Percentiles rank a stretch among this genome's conserved stretches.
phyloP scores from a whole-genome alignment of 2,329 filamentous ascomycete genomes.

The Alternaria sp. region DNA sequence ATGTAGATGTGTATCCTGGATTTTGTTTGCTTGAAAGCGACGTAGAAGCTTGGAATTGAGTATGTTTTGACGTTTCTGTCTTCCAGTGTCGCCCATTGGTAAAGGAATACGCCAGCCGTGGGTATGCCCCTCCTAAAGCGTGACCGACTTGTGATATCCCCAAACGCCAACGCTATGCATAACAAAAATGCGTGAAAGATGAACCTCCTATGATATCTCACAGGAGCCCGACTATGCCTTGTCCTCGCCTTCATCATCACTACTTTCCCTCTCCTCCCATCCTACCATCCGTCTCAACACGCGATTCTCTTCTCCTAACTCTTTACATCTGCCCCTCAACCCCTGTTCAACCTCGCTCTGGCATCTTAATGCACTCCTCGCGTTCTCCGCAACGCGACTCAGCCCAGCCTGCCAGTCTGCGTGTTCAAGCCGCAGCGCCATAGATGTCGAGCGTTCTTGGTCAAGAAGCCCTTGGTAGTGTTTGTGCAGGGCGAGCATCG shows the following conservation, averaged over 20 bases:
- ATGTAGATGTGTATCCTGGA: neutral
- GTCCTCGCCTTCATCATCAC: conserved; percentile 49
- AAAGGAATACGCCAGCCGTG: neutral
- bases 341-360: conserved; percentile 48
- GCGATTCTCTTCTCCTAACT: conserved; percentile 56
- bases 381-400: conserved; percentile 51
- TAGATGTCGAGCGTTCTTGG: conserved; percentile 51
- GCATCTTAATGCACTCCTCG: conserved; percentile 48
- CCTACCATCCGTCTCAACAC: conserved; percentile 53
- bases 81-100: neutral
- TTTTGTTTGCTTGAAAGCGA: neutral
- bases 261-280: conserved; percentile 52
- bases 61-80: neutral
- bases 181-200: neutral
- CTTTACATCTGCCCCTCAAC: conserved; percentile 48
- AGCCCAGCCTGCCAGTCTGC: conserved; percentile 58
- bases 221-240: neutral
- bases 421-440: conserved; percentile 56
- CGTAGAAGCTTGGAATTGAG: neutral
- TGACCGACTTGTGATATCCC: neutral
- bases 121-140: neutral
- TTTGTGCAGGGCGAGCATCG: conserved; percentile 54
- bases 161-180: conserved; percentile 1
- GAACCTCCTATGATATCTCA: neutral
- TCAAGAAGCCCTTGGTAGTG: conserved; percentile 56